These are phyloP conservation scores for Rehmannia glutinosa DNA, from an alignment of 257 asterid species.

Conservation along the genomic window DNA sequence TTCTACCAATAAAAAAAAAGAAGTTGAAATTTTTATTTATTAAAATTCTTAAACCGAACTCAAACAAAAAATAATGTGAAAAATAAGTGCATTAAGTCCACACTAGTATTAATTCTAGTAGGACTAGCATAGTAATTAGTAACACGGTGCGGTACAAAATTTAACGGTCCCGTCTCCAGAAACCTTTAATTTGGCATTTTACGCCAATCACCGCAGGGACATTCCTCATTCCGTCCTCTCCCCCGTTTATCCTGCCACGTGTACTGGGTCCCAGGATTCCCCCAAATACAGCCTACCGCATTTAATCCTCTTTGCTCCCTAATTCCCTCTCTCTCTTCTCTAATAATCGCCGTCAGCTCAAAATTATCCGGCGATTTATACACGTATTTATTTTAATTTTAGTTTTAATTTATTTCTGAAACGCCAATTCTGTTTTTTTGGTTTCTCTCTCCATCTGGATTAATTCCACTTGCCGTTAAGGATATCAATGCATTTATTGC, in stretches of 20 bases:
- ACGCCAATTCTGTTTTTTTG: slow-evolving; percentile 5
- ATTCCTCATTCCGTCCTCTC: slow-evolving; percentile 12
- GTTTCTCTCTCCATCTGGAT: slow-evolving; percentile 5
- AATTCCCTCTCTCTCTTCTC: slow-evolving; percentile 12
- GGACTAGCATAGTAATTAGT: too few relatives aligned
- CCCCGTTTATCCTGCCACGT: slow-evolving; percentile 28
- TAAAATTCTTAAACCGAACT: too few relatives aligned
- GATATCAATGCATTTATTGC: slow-evolving; percentile 34
- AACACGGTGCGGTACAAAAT: too few relatives aligned
- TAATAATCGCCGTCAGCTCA: slow-evolving; percentile 33
- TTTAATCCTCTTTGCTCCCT: neutral
- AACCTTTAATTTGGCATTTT: neutral
- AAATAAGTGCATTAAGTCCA: too few relatives aligned
- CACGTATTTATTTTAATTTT: too few relatives aligned
- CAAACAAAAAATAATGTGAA: too few relatives aligned
- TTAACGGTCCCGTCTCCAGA: neutral
- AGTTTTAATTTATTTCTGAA: neutral
- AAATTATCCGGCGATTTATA: slow-evolving; percentile 30
- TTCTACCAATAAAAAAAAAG: too few relatives aligned
- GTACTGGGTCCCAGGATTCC: slow-evolving; percentile 21
- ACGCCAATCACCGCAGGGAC: slow-evolving; percentile 21
- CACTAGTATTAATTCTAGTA: too few relatives aligned
- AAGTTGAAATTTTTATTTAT: too few relatives aligned
- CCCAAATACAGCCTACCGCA: neutral
- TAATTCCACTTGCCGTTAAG: slow-evolving; percentile 28